A percentile compares a stretch with the other conserved stretches of the same genome.
These are phyloP conservation scores for Pythium chondricola DNA, from an alignment of 352 stramenopile species.

Conservation along the genomic window DNA sequence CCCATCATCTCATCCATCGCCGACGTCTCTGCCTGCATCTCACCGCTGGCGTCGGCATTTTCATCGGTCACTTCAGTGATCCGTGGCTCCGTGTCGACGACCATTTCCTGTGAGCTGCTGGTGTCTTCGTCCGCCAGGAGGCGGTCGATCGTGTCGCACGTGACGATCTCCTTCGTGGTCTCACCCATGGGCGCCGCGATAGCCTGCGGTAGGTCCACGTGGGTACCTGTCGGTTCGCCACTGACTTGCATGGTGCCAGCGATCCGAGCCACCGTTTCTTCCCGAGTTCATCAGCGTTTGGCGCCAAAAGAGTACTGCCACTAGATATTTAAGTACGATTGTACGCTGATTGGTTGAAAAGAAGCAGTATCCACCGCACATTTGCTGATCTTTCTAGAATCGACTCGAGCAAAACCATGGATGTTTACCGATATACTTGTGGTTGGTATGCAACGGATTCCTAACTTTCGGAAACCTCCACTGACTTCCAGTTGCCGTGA, in stretches of 20 bases:
- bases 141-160: constrained; percentile 7
- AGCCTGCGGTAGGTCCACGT: not conserved
- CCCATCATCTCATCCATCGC: too few species aligned
- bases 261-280: not conserved
- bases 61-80: not conserved
- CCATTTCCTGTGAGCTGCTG: constrained; percentile 4
- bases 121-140: constrained; percentile 10
- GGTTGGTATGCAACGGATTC: not conserved
- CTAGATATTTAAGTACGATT: constrained; percentile 4
- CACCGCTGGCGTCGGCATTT: not conserved
- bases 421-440: not conserved
- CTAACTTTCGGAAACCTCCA: constrained; percentile 1
- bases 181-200: not conserved
- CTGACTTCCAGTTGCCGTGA: constrained; percentile 4
- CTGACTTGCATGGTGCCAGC: not conserved
- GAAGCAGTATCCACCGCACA: not conserved
- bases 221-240: too few species aligned
- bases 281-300: constrained; percentile 3
- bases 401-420: not conserved
- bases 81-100: not conserved
- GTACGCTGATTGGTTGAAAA: constrained; percentile 6
- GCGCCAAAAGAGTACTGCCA: constrained; percentile 13
- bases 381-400: constrained; percentile 16
- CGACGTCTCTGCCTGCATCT: too few species aligned
- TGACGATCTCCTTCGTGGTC: not conserved